Conservation (phyloP, 2,329 filamentous ascomycete species). For the Penicillium sp. region DNA sequence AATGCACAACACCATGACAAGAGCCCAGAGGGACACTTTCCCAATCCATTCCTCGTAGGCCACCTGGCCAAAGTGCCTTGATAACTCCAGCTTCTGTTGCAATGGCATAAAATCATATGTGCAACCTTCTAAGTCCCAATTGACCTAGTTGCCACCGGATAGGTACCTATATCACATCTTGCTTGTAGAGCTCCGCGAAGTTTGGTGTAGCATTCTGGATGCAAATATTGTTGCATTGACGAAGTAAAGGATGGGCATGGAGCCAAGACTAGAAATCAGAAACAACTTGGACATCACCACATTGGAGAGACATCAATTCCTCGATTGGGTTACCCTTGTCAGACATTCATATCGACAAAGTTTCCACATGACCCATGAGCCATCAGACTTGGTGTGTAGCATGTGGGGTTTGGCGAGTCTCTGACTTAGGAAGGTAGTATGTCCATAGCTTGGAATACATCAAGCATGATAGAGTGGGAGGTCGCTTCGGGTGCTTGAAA, state of each 20-base stretch:
- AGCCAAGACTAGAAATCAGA: neutral
- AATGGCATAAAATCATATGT: neutral
- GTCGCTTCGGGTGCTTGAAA: neutral
- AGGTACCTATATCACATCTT: neutral
- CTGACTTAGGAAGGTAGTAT: neutral
- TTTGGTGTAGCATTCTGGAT: neutral
- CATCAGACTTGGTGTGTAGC: neutral
- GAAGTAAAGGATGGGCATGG: neutral
- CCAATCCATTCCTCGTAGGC: neutral
- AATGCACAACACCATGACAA: constrained; percentile 19
- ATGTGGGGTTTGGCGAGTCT: neutral
- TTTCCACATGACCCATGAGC: neutral
- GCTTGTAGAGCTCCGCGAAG: neutral
- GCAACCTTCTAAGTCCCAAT: neutral
- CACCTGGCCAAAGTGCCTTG: neutral
- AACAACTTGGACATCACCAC: neutral
- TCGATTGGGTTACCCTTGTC: neutral
- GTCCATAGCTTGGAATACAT: neutral
- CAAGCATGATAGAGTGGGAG: neutral
- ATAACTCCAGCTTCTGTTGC: neutral
- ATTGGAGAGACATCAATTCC: neutral
- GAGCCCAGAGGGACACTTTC: neutral
- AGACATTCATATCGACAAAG: neutral
- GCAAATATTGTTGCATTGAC: neutral
- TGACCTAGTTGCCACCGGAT: neutral